Conservation (phyloP, 1,139 yeast species). For the Debaryomycetaceae sp. region DNA sequence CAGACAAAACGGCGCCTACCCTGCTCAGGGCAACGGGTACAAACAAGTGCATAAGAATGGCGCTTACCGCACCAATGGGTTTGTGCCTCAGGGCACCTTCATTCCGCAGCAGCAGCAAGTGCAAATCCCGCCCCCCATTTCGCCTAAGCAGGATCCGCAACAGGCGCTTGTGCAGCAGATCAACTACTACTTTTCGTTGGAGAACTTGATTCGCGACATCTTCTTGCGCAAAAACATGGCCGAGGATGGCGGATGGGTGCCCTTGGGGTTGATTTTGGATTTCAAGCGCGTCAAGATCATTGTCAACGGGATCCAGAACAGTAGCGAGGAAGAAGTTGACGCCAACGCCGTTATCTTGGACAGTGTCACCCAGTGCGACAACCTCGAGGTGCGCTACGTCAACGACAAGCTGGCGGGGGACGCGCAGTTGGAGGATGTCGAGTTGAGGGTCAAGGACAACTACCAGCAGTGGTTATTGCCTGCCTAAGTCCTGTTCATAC, state of each 20-base stretch:
- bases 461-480: conserved; percentile 43
- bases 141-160: conserved; percentile 45
- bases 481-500: too few species aligned
- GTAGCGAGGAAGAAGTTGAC: conserved; percentile 22
- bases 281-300: conserved; percentile 70
- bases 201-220: conserved; percentile 79
- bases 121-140: conserved; percentile 45
- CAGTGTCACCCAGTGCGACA: conserved; percentile 32
- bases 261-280: conserved; percentile 55
- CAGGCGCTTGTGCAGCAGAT: conserved; percentile 60
- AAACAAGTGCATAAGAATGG: too few species aligned
- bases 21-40: too few species aligned
- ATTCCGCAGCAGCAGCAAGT: conserved; percentile 19
- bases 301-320: conserved; percentile 36
- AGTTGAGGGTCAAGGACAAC: conserved; percentile 39
- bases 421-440: conserved; percentile 28
- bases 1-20: conserved; percentile 14
- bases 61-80: conserved; percentile 5
- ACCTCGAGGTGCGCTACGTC: conserved; percentile 34
- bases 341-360: conserved; percentile 25
- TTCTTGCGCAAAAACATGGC: conserved; percentile 79
- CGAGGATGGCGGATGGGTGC: conserved; percentile 62
- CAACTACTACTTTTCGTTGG: conserved; percentile 85
- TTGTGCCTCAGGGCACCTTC: conserved; percentile 11
- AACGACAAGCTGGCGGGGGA: conserved; percentile 22